Conservation (phyloP, 176 grass and related monocot species). For the Echinochloa phyllopogon region DNA sequence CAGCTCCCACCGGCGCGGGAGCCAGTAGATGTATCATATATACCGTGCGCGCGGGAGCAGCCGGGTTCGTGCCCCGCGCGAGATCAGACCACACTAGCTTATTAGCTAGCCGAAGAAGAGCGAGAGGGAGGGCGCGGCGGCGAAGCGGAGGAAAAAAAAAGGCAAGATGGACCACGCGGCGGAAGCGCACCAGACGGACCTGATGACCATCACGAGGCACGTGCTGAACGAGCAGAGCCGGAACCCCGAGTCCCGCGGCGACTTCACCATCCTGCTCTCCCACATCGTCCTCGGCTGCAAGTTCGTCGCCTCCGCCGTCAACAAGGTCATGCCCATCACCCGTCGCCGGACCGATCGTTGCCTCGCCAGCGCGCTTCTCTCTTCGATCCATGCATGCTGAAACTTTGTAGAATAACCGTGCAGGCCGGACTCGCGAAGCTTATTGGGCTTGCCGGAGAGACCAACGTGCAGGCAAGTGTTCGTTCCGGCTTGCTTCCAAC, state of each 20-base stretch:
- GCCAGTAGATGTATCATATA: background rate
- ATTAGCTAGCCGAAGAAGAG: background rate
- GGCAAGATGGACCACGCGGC: conserved; percentile 84
- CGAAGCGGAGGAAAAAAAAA: background rate
- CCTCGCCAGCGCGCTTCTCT: too few relatives aligned
- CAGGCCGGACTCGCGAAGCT: conserved; percentile 93
- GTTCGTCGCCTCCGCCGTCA: conserved; percentile 95
- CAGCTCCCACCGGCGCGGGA: background rate
- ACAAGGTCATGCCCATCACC: conserved; percentile 70
- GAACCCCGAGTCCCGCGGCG: conserved; percentile 78
- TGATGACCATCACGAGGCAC: conserved; percentile 96
- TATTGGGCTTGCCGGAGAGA: conserved; percentile 88
- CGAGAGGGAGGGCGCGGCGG: background rate
- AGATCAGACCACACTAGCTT: background rate
- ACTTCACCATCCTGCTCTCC: conserved; percentile 96
- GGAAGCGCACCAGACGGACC: conserved; percentile 79
- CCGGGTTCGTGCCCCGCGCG: background rate
- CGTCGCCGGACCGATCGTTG: too few relatives aligned
- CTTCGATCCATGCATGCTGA: background rate
- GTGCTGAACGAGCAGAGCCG: conserved; percentile 95
- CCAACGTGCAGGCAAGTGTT: conserved; percentile 79
- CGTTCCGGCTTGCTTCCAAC: too few relatives aligned
- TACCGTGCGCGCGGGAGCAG: background rate
- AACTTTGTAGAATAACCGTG: background rate
- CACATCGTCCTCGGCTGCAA: conserved; percentile 99